Evolutionary conservation across 2,329 filamentous ascomycete species (phyloP).

Genomic region (Xylaria sp.): DNA sequence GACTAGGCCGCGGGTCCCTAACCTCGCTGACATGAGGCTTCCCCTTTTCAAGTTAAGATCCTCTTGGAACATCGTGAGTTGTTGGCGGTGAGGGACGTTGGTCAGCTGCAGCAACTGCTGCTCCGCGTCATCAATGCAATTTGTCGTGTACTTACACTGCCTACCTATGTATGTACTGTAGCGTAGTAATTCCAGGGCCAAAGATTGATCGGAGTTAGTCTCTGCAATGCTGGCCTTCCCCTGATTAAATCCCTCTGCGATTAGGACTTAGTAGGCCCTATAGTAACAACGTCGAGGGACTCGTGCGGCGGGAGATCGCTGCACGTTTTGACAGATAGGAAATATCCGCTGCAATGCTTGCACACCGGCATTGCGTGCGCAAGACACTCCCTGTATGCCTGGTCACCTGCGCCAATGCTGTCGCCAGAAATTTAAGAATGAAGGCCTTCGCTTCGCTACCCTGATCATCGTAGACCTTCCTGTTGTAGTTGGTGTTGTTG

Average conservation of each 20-base stretch:
- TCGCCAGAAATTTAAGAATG: background rate
- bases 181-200: constrained; percentile 28
- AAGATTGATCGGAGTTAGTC: constrained; percentile 12
- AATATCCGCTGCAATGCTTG: constrained; percentile 12
- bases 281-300: constrained; percentile 1
- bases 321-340: constrained; percentile 18
- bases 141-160: no score
- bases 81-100: constrained; percentile 31
- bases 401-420: constrained; percentile 7
- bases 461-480: constrained; percentile 30
- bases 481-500: constrained; percentile 31
- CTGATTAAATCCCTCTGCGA: constrained; percentile 10
- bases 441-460: background rate
- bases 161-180: background rate
- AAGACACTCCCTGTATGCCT: background rate
- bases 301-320: constrained; percentile 8
- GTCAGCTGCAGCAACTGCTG: constrained; percentile 25
- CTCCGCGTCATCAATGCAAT: constrained; percentile 30
- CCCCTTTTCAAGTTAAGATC: constrained; percentile 22
- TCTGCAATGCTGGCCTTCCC: constrained; percentile 7
- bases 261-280: constrained; percentile 6
- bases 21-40: constrained; percentile 21
- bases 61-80: constrained; percentile 24
- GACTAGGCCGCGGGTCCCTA: constrained; percentile 16
- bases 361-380: background rate